Percentiles rank a stretch among this genome's conserved stretches.
These are phyloP conservation scores for Gomphus bonarii DNA, from an alignment of 1,284 basidiomycete species.

Conservation along the genomic window DNA sequence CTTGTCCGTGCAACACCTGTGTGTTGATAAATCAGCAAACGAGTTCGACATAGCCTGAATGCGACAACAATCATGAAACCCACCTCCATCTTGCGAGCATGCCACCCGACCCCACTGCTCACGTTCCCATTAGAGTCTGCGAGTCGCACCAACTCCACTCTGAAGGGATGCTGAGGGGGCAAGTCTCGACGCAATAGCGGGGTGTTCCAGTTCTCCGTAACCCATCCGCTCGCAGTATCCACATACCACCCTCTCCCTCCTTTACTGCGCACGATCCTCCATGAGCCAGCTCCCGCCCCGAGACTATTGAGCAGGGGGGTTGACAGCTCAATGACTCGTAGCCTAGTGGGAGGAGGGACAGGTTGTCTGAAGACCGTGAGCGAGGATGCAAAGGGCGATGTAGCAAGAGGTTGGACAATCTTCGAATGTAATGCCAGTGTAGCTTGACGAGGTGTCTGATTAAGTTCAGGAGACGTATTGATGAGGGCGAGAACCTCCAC, in stretches of 20 bases:
- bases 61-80: slow-evolving; percentile 23
- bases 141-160: slow-evolving; percentile 60
- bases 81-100: slow-evolving; percentile 95
- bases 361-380: slow-evolving; percentile 21
- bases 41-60: neutral
- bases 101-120: slow-evolving; percentile 87
- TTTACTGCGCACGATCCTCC: slow-evolving; percentile 85
- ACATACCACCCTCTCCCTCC: slow-evolving; percentile 96
- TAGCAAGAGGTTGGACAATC: slow-evolving; percentile 71
- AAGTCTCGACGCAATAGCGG: slow-evolving; percentile 50
- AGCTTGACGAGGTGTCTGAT: slow-evolving; percentile 47
- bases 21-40: slow-evolving; percentile 4
- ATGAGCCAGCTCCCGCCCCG: slow-evolving; percentile 68
- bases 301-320: slow-evolving; percentile 63
- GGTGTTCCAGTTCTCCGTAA: slow-evolving; percentile 22
- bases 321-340: slow-evolving; percentile 85
- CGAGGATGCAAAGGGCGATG: slow-evolving; percentile 64
- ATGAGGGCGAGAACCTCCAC: slow-evolving; percentile 84
- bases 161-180: slow-evolving; percentile 49
- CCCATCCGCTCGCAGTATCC: slow-evolving; percentile 78
- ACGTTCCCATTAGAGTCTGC: slow-evolving; percentile 83
- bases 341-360: slow-evolving; percentile 46
- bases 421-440: slow-evolving; percentile 56
- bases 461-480: slow-evolving; percentile 68
- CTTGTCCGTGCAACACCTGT: slow-evolving; percentile 74